Evolutionary conservation across 2,329 filamentous ascomycete genomes (phyloP), one percentile per base, ranked within the genome.

Genomic region (Mycocentrospora acerina): DNA sequence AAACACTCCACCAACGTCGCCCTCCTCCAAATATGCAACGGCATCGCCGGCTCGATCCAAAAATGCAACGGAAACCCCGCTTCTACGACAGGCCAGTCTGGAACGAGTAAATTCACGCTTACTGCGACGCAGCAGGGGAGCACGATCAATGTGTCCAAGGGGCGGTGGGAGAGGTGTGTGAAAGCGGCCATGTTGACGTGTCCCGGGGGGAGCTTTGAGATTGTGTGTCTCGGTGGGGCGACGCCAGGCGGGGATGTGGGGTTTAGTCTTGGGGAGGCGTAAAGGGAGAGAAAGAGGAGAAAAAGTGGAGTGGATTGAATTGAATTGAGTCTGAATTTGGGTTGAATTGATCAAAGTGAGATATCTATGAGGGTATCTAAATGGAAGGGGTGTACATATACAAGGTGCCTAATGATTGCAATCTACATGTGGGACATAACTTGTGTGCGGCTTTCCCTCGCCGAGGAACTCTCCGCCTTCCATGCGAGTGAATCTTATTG

Each of bases 101-200:
- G 75, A 8, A 75, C 69, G 8, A 76, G 74, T 7, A 57, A 68
- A 42, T 79, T 81, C 60, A 66, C 57, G 3, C 66, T 80, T 12
- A 68, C 61, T 17, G 67, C 73, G 2, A 64, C 67, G 12, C 61
- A 62, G 2, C 39, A 53, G 1, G 76, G 73, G 8, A 69, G 71
- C 15, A 75, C 70, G 12, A 79, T 81, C 59, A 75, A 73, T 61
- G 69, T 80, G 44, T 70, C 69, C 31, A 79, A 79, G 63, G 69
- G 68, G 14, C 64, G 71, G 16, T 78, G 77, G 76, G 73, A 79
- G 59, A 66, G 70, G 34, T 80, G 78, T 54, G 70, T 80, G 35
- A 69, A 74, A 27, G 77, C 78, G 12, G 78, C 77, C 32, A 60
- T 72, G 39, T 71, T 73, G 41, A 69, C 71, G 30, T 79, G 76